Conservation (phyloP, 371 early-diverging fungal species). For the Nematocida sp. region DNA sequence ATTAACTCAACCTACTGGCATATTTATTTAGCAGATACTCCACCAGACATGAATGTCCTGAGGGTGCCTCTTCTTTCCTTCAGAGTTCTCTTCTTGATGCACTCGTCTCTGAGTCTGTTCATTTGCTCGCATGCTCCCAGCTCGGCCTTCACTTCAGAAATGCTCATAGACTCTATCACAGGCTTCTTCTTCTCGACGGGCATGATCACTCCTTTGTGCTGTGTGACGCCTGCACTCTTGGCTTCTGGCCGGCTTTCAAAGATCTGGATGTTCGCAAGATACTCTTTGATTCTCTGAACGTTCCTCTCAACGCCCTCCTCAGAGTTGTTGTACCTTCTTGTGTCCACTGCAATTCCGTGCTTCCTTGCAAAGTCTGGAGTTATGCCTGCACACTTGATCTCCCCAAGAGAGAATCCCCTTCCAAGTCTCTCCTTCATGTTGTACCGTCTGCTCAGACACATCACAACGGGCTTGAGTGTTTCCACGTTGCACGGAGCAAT, state of each 20-base stretch:
- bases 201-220: conserved; percentile 59
- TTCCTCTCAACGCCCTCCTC: conserved; percentile 85
- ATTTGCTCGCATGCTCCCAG: conserved; percentile 11
- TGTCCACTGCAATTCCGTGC: conserved; percentile 93
- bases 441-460: conserved; percentile 92
- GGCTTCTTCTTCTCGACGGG: conserved; percentile 46
- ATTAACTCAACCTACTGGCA: too few species aligned
- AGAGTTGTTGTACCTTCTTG: conserved; percentile 89
- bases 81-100: conserved; percentile 10
- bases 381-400: conserved; percentile 89
- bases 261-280: conserved; percentile 67
- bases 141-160: conserved; percentile 45
- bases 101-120: conserved; percentile 29
- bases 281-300: conserved; percentile 88
- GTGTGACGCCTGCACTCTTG: conserved; percentile 51
- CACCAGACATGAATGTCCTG: background rate
- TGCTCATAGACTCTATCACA: conserved; percentile 48
- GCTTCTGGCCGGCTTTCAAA: conserved; percentile 58
- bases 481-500: conserved; percentile 92
- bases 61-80: conserved; percentile 19
- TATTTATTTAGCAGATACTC: background rate
- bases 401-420: conserved; percentile 93
- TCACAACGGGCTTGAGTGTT: conserved; percentile 89
- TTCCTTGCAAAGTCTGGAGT: conserved; percentile 81
- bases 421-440: conserved; percentile 95